Conservation (phyloP, 495 filamentous ascomycete species). For the Gamarada debralockiae region DNA sequence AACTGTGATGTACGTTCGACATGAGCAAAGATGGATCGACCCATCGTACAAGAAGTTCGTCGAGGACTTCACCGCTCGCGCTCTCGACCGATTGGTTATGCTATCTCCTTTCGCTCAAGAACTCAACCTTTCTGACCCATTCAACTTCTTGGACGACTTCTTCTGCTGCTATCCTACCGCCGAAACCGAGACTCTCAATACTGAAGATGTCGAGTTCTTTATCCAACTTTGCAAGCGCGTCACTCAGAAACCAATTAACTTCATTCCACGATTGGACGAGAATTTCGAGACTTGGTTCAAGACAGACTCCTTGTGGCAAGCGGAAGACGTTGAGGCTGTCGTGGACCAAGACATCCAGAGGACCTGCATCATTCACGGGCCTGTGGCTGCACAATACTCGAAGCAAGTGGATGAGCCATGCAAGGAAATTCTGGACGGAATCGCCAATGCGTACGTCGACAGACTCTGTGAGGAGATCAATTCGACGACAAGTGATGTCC, state of each 20-base stretch:
- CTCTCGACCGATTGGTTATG: conserved; percentile 80
- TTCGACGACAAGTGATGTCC: conserved; percentile 28
- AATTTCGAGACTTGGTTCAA: conserved; percentile 98
- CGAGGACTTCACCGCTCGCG: conserved; percentile 85
- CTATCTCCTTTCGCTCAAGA: conserved; percentile 55
- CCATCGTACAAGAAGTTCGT: conserved; percentile 70
- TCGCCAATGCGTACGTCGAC: conserved; percentile 79
- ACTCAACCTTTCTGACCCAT: conserved; percentile 70
- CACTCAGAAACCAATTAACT: conserved; percentile 91
- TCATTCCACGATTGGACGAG: conserved; percentile 87
- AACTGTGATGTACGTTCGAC: conserved; percentile 77
- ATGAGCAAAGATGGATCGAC: conserved; percentile 94
- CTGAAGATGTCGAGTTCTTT: conserved; percentile 93
- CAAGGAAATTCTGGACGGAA: conserved; percentile 81
- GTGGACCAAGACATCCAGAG: conserved; percentile 88
- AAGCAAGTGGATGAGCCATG: conserved; percentile 85
- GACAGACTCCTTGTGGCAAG: conserved; percentile 98
- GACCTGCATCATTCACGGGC: conserved; percentile 90
- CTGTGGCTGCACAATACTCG: conserved; percentile 85
- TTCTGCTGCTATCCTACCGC: conserved; percentile 74
- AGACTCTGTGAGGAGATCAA: conserved; percentile 74
- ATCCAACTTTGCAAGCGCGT: conserved; percentile 79
- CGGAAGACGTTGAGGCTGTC: conserved; percentile 90
- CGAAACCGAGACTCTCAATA: conserved; percentile 80
- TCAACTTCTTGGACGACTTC: conserved; percentile 65